These are phyloP conservation scores for Scedosporium aurantiacum DNA, from an alignment of 2,329 filamentous ascomycete genomes.

Conservation along the genomic window DNA sequence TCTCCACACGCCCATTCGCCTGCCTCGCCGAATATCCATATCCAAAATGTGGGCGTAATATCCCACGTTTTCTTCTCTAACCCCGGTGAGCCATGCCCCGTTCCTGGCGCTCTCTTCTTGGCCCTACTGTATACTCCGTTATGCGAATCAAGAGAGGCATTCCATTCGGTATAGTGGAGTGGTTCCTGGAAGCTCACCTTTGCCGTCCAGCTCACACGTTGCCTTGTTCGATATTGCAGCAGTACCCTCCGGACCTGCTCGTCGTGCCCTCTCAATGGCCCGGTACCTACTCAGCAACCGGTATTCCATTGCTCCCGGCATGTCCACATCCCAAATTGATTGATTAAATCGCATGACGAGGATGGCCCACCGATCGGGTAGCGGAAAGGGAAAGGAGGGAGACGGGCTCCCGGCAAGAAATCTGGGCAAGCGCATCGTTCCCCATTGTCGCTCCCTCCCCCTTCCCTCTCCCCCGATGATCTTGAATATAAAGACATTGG, in stretches of 20 bases:
- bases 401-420: not conserved
- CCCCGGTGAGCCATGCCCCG: too few relatives aligned
- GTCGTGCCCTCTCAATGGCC: not conserved
- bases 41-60: too few relatives aligned
- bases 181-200: not conserved
- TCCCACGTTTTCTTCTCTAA: too few relatives aligned
- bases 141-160: not conserved
- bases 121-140: not conserved
- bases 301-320: not conserved
- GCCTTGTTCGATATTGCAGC: not conserved
- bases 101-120: not conserved
- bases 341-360: not conserved
- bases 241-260: not conserved
- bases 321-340: slow-evolving; percentile 2
- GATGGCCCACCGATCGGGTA: not conserved
- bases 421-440: not conserved
- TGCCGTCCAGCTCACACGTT: not conserved
- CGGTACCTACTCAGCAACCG: not conserved
- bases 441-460: not conserved
- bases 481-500: slow-evolving; percentile 2
- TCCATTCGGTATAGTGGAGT: not conserved
- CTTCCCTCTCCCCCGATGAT: not conserved
- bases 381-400: not conserved
- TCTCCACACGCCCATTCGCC: not conserved
- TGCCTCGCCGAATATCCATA: too few relatives aligned